Evolutionary conservation across 2,329 filamentous ascomycete genomes (phyloP), one percentile per base, ranked within the genome.

Genomic region (Domatiomyces globalis): DNA sequence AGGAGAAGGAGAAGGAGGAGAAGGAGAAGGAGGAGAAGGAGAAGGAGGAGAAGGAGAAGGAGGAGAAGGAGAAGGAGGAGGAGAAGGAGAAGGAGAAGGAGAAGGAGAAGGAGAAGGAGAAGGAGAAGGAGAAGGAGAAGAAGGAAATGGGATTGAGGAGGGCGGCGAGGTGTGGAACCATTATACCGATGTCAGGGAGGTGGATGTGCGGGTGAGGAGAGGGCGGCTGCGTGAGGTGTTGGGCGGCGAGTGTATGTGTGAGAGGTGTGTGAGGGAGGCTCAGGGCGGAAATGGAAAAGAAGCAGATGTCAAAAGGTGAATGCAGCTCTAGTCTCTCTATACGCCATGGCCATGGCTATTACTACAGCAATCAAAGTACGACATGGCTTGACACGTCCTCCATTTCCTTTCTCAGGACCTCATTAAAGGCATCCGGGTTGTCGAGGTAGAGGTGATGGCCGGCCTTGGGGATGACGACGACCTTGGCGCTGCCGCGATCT

Each of bases 151-250:
- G 0, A 81, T 96, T 59, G 79, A 74, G 61, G 78, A 79, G 49
- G 89, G 85, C 4, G 81, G 94, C 55, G 90, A 98, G 71, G 81
- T 96, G 45, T 67, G 94, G 56, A 94, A 88, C 64, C 90, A 96
- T 68, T 98, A 98, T 66, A 95, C 89, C 65, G 92, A 96, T 69
- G 88, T 95, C 1, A 78, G 82, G 58, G 79, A 92, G 63, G 51
- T 46, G 29, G 92, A 96, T 69, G 88, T 95, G 2, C 78, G 81
- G 59, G 79, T 92, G 63, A 78, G 92, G 52, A 79, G 92, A 55
- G 89, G 94, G 62, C 95, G 90, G 88, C 87, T 89, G 4, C 73
- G 75, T 46, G 92, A 90, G 4, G 89, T 87, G 53, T 72, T 98
- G 49, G 92, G 92, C 0, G 92, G 92, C 0, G 81, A 80, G 67